Percentiles rank a stretch among this genome's conserved stretches.
Evolutionary conservation across 345 rosid species (phyloP).

Genomic region (Syzygium grande): DNA sequence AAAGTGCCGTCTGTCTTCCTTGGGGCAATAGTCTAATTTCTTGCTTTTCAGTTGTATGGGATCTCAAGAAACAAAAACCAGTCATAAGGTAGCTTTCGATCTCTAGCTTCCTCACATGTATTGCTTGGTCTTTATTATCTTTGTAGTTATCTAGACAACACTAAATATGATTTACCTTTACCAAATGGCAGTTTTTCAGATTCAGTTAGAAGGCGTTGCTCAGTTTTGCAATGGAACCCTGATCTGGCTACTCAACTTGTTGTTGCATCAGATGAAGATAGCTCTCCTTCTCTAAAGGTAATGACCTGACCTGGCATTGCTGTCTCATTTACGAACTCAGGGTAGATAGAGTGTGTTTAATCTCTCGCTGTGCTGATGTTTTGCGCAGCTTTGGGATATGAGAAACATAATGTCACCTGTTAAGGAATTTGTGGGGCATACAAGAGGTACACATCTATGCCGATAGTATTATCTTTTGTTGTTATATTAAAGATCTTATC

Average conservation of each 20-base stretch:
- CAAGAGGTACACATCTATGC: conserved; percentile 54
- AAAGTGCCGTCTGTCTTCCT: not conserved
- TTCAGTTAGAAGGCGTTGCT: conserved; percentile 83
- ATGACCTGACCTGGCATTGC: not conserved
- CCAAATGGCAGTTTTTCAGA: conserved; percentile 65
- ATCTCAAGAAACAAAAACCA: conserved; percentile 93
- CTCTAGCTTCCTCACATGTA: conserved; percentile 10
- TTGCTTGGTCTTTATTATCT: not conserved
- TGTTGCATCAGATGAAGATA: conserved; percentile 97
- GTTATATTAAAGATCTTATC: not conserved
- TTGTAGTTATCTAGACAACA: not conserved
- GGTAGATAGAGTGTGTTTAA: not conserved
- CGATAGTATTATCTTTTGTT: not conserved
- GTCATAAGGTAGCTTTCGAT: conserved; percentile 52
- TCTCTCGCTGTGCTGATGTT: conserved; percentile 4
- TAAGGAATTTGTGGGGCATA: conserved; percentile 83
- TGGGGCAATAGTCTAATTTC: not conserved
- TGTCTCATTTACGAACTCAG: not conserved
- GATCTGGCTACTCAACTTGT: conserved; percentile 94
- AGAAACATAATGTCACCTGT: conserved; percentile 85
- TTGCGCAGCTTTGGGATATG: conserved; percentile 96
- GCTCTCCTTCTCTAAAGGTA: conserved; percentile 79
- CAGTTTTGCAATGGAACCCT: conserved; percentile 99
- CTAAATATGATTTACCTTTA: not conserved
- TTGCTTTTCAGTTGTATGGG: conserved; percentile 77